phyloP scores from a whole-genome alignment of 805 yeast genomes.

The Alloascoidea hylecoeti region DNA sequence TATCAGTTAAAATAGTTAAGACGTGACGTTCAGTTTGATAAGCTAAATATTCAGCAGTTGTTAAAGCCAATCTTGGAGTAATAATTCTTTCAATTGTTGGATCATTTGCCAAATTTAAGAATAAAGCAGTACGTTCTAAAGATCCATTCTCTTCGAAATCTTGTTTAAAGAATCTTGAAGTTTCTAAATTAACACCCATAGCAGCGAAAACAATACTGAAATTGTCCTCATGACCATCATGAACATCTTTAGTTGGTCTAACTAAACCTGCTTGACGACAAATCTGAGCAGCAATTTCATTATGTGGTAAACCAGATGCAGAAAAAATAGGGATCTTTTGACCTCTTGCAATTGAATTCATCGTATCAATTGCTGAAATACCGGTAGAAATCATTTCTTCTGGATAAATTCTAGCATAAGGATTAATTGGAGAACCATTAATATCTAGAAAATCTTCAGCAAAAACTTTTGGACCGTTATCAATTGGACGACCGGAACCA shows the following conservation, averaged over 20 bases:
- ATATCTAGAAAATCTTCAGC: constrained; percentile 98
- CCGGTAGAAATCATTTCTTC: constrained; percentile 99
- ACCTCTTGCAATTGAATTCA: constrained; percentile 99
- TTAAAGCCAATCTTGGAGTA: constrained; percentile 96
- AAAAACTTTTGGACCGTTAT: constrained; percentile 94
- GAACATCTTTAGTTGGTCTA: constrained; percentile 98
- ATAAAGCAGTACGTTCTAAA: constrained; percentile 91
- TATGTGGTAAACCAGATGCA: constrained; percentile 98
- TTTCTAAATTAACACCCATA: constrained; percentile 99
- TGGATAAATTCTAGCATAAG: constrained; percentile 95
- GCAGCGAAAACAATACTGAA: constrained; percentile 99
- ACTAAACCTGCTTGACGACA: constrained; percentile 99
- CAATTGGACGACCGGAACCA: constrained; percentile 98
- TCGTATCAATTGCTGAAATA: constrained; percentile 94
- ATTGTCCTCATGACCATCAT: constrained; percentile 98
- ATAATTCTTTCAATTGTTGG: constrained; percentile 99
- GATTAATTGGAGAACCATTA: constrained; percentile 98
- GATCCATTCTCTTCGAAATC: constrained; percentile 99
- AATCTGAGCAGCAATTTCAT: constrained; percentile 98
- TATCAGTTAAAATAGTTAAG: constrained; percentile 92
- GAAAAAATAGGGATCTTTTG: constrained; percentile 98
- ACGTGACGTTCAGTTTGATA: constrained; percentile 99
- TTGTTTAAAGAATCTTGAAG: constrained; percentile 96
- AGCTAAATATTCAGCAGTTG: constrained; percentile 97
- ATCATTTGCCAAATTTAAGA: constrained; percentile 95